Percentiles rank a stretch among this genome's conserved stretches.
Evolutionary conservation across 345 rosid species (phyloP).

Genomic region (Lepidium sativum): DNA sequence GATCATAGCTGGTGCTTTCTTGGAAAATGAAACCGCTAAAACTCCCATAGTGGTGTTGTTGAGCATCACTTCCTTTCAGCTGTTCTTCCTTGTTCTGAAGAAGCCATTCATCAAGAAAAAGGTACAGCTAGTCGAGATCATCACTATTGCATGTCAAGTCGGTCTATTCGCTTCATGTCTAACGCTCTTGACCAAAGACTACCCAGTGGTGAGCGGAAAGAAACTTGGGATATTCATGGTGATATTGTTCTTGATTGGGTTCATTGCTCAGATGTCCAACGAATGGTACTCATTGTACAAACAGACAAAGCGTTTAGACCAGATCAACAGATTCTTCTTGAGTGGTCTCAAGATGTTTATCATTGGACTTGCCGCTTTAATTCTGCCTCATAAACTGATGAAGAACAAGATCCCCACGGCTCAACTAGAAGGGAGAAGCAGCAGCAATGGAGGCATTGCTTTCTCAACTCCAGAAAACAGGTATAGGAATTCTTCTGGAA

Average conservation of each 20-base stretch:
- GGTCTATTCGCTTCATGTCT: slow-evolving; percentile 49
- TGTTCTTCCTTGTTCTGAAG: slow-evolving; percentile 74
- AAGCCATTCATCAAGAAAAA: slow-evolving; percentile 91
- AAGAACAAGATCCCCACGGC: slow-evolving; percentile 35
- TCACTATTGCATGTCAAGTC: slow-evolving; percentile 52
- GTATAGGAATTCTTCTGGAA: slow-evolving; percentile 40
- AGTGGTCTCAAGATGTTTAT: slow-evolving; percentile 55
- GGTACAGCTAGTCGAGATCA: slow-evolving; percentile 81
- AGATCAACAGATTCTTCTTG: slow-evolving; percentile 35
- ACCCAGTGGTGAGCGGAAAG: slow-evolving; percentile 32
- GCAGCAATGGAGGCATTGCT: slow-evolving; percentile 6
- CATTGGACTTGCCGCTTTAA: slow-evolving; percentile 47
- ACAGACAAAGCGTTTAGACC: slow-evolving; percentile 59
- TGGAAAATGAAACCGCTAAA: slow-evolving; percentile 36
- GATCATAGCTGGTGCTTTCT: slow-evolving; percentile 54
- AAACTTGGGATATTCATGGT: slow-evolving; percentile 62
- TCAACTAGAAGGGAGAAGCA: slow-evolving; percentile 23
- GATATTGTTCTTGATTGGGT: slow-evolving; percentile 57
- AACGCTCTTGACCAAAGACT: slow-evolving; percentile 34
- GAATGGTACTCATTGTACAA: slow-evolving; percentile 70
- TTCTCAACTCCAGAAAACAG: slow-evolving; percentile 36
- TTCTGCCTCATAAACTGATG: slow-evolving; percentile 43
- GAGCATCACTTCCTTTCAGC: slow-evolving; percentile 71
- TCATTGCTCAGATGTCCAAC: slow-evolving; percentile 41
- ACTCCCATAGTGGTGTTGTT: slow-evolving; percentile 45